Evolutionary conservation across 140 eudicot genomes (phyloP), one percentile per base, ranked within the genome.

Genomic region (Senecio squalidus): DNA sequence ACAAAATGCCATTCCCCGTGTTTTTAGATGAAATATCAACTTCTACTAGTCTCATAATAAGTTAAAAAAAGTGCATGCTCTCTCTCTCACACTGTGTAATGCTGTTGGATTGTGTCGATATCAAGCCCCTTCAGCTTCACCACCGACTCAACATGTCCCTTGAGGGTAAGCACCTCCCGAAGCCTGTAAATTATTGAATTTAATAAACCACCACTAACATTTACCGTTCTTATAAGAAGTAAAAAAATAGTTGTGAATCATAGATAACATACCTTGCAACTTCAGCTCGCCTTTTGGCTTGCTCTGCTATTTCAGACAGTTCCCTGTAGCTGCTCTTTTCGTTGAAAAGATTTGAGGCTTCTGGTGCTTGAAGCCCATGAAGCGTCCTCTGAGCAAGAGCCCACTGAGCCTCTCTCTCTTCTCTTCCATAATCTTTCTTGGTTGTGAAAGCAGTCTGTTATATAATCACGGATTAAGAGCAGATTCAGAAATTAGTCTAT

Each of bases 111-210:
- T 3, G 80, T 85, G 15, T 85, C 95, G 27, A 85, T 82, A 49
- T 85, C 95, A 2, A 85, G 57, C 47, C 95, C 95, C 58, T 85
- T 85, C 43, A 85, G 80, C 77, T 85, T 85, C 76, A 85, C 95
- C 29, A 85, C 95, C 0, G 95, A 85, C 43, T 85, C 95, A 20
- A 85, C 95, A 22, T 86, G 95, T 39, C 95, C 95, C 72, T 86
- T 86, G 48, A 86, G 58, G 4, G 95, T 86, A 47, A 79, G 83
- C 79, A 83, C 76, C 72, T 86, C 95, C 22, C 95, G 75, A 21
- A 86, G 83, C 88, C 84, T 72, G 46, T 10, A 36, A 1, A 16
- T 27, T 60, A 55, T 22, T 31, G 26, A 3, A 16, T 4, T 26
- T 18, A 11, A 14, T 39, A 9, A 51, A 13, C 46, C 4, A 24